These are phyloP conservation scores for Filobasidium floriforme DNA, from an alignment of 768 basidiomycete genomes.

Conservation along the genomic window DNA sequence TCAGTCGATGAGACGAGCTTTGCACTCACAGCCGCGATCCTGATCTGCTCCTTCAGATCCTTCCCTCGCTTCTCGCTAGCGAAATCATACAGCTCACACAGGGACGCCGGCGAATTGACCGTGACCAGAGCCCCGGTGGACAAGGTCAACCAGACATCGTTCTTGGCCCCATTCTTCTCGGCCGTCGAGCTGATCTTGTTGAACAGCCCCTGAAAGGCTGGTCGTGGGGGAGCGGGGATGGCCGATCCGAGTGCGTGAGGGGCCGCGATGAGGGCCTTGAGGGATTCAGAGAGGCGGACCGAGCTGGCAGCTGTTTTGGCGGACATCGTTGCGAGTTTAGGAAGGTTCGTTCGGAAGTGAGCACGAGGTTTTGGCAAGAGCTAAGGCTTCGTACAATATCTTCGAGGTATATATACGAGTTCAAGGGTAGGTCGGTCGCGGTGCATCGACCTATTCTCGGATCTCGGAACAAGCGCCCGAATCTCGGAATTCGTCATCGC, in stretches of 20 bases:
- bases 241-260: constrained; percentile 49
- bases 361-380: no score
- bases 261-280: constrained; percentile 51
- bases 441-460: no score
- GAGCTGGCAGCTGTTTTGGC: constrained; percentile 17
- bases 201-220: constrained; percentile 48
- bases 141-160: constrained; percentile 33
- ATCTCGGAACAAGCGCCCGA: no score
- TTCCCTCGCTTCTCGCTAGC: constrained; percentile 49
- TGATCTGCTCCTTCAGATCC: constrained; percentile 55
- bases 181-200: constrained; percentile 29
- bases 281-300: constrained; percentile 52
- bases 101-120: constrained; percentile 66
- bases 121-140: constrained; percentile 79
- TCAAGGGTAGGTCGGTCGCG: no score
- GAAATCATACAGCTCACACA: constrained; percentile 75
- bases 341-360: no score
- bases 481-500: no score
- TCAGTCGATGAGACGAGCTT: neutral
- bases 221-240: constrained; percentile 61
- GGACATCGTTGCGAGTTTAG: neutral
- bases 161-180: constrained; percentile 21
- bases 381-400: no score
- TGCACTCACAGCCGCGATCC: constrained; percentile 55
- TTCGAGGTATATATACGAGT: no score